phyloP scores from a whole-genome alignment of 1,284 basidiomycete genomes.

The Malassezia psittaci region DNA sequence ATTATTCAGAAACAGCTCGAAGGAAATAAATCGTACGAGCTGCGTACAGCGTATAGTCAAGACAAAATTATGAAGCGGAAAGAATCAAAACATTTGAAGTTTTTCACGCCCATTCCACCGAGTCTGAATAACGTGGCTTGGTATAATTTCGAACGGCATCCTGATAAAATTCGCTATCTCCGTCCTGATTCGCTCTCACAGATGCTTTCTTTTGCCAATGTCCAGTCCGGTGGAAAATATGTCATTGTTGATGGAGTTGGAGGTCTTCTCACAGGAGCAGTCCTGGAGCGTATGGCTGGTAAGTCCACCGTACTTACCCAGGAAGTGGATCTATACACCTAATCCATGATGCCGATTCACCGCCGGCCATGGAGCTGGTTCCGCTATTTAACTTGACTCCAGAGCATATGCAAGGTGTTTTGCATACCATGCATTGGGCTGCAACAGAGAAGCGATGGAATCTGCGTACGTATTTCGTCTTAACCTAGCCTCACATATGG shows the following conservation, averaged over 20 bases:
- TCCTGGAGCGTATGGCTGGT: slow-evolving; percentile 60
- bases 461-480: not conserved
- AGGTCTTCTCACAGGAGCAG: slow-evolving; percentile 69
- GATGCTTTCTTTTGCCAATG: slow-evolving; percentile 69
- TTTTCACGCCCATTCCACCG: slow-evolving; percentile 77
- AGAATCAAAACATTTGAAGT: slow-evolving; percentile 60
- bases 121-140: slow-evolving; percentile 77
- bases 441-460: slow-evolving; percentile 29
- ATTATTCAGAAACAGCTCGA: slow-evolving; percentile 39
- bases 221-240: slow-evolving; percentile 75
- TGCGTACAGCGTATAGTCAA: slow-evolving; percentile 41
- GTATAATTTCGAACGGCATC: slow-evolving; percentile 62
- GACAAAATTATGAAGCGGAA: slow-evolving; percentile 42
- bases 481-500: slow-evolving; percentile 13
- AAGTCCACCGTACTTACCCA: slow-evolving; percentile 53
- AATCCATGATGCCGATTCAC: slow-evolving; percentile 81
- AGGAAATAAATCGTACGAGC: slow-evolving; percentile 28
- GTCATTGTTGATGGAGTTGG: slow-evolving; percentile 85
- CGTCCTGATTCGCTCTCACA: slow-evolving; percentile 81
- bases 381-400: slow-evolving; percentile 61
- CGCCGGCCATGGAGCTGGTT: slow-evolving; percentile 79
- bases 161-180: slow-evolving; percentile 69
- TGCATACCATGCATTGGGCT: slow-evolving; percentile 33
- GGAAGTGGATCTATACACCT: slow-evolving; percentile 56
- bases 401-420: slow-evolving; percentile 39